Evolutionary conservation across 1,284 basidiomycete genomes (phyloP), one percentile per base, ranked within the genome.

Genomic region (Entoloma clypeatum): DNA sequence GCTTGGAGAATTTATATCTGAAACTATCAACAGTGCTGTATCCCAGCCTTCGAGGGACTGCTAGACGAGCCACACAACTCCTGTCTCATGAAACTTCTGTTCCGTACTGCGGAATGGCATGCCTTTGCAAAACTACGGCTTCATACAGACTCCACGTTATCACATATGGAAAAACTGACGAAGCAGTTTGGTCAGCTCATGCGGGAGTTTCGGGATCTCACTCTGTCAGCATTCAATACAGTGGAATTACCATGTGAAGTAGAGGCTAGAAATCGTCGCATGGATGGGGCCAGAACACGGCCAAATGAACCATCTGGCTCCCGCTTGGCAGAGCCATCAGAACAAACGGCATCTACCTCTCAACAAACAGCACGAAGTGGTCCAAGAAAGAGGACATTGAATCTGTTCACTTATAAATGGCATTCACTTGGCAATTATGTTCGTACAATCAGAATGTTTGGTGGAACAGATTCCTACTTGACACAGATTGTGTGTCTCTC

Each of bases 21-120:
- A n/a, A 16, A 3, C 5, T n/a, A n/a, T 24, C 10, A 31, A 2
- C 25, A 69, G 62, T 69, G 67, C 39, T 47, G 56, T 2, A 61
- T 69, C n/a, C 63, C 65, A 2, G 63, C 44, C 0, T 61, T 70
- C 35, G 61, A 68, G 39, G 63, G 57, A 1, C 51, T 70, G 0
- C 47, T 71, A 1, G 50, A 51, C 2, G 48, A 49, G 7, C 53
- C 49, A 31, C 48, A 59, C 29, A 61, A 67, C 38, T 31, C 34
- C 2, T 41, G 50, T 2, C 42, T 69, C 6, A 42, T 56, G 19
- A 51, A 49, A 7, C 51, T 68, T 5, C 32, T 64, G 2, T 65
- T 57, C 38, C 36, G 44, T 10, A 46, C 48, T 30, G 51, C 55
- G 22, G 47, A 58, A 39, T 64, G 61, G 63, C 67, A 69, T 53